Evolutionary conservation across 1,284 basidiomycete genomes (phyloP).

Genomic region (Testicularia cyperi): DNA sequence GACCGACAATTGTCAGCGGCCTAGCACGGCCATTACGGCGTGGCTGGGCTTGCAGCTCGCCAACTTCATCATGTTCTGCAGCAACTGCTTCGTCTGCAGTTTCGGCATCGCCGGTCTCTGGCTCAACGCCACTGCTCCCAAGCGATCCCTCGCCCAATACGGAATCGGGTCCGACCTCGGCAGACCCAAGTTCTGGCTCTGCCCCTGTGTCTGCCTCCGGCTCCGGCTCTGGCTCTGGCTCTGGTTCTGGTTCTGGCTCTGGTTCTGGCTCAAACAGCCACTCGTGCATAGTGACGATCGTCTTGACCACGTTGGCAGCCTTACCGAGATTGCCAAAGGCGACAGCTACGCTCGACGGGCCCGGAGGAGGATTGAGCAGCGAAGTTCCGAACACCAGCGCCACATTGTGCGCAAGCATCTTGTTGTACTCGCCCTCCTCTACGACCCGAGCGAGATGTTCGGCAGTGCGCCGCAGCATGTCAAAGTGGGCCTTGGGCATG

Average conservation of each 20-base stretch:
- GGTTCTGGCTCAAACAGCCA: conserved; percentile 56
- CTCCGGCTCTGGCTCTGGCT: conserved; percentile 5
- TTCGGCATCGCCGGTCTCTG: background rate
- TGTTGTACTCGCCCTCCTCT: conserved; percentile 48
- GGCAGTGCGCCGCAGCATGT: conserved; percentile 47
- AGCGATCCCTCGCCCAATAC: too few relatives aligned
- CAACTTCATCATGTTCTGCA: conserved; percentile 7
- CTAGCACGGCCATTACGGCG: conserved; percentile 18
- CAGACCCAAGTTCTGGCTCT: background rate
- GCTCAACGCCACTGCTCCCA: too few relatives aligned
- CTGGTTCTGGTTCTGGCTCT: conserved; percentile 31
- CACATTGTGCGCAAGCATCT: conserved; percentile 58
- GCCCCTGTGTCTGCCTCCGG: background rate
- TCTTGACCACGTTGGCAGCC: conserved; percentile 58
- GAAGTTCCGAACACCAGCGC: conserved; percentile 59
- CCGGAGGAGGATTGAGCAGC: conserved; percentile 54
- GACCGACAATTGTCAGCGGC: conserved; percentile 28
- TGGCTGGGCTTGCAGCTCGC: conserved; percentile 18
- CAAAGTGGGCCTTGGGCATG: conserved; percentile 54
- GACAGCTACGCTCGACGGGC: conserved; percentile 40
- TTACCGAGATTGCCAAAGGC: conserved; percentile 54
- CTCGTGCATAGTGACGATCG: conserved; percentile 55
- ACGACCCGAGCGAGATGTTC: conserved; percentile 53
- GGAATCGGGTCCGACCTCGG: too few relatives aligned
- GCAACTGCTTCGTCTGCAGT: background rate